Evolutionary conservation across 2,329 filamentous ascomycete genomes (phyloP).

Genomic region (Dactylellina sp.): DNA sequence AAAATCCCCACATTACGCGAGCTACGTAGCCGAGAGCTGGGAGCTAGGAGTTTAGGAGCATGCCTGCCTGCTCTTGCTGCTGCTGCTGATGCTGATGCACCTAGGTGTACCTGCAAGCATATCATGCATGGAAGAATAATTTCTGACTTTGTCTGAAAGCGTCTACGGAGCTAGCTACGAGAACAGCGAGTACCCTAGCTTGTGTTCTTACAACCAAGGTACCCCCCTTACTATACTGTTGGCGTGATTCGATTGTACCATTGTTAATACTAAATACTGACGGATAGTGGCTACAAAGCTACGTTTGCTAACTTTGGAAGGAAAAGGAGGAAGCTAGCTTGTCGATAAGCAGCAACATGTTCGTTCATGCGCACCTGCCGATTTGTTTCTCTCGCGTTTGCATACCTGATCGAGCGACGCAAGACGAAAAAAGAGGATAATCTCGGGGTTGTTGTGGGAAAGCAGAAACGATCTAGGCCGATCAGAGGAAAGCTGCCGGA

Average conservation of each 20-base stretch:
- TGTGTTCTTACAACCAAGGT: no score
- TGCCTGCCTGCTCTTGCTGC: constrained; percentile 8
- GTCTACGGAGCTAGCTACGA: neutral
- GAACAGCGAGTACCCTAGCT: no score
- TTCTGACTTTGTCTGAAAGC: neutral
- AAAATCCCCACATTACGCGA: neutral
- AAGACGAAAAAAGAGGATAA: neutral
- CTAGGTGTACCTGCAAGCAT: no score
- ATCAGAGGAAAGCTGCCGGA: constrained; percentile 8
- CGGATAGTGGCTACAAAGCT: no score
- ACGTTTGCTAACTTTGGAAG: no score
- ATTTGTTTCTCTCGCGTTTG: constrained; percentile 6
- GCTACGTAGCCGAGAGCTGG: constrained; percentile 23
- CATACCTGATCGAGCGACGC: constrained; percentile 2
- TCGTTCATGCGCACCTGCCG: constrained; percentile 7
- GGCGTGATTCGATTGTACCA: no score
- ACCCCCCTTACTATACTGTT: no score
- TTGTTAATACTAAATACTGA: no score
- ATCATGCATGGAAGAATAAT: no score
- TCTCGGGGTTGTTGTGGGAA: neutral
- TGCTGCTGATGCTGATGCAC: neutral
- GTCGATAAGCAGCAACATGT: constrained; percentile 3
- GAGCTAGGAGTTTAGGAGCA: constrained; percentile 14
- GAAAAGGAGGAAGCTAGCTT: neutral
- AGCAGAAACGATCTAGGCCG: neutral